phyloP scores from a whole-genome alignment of 192 early-diverging fungal genomes.

The Phlyctochytrium arcticum region DNA sequence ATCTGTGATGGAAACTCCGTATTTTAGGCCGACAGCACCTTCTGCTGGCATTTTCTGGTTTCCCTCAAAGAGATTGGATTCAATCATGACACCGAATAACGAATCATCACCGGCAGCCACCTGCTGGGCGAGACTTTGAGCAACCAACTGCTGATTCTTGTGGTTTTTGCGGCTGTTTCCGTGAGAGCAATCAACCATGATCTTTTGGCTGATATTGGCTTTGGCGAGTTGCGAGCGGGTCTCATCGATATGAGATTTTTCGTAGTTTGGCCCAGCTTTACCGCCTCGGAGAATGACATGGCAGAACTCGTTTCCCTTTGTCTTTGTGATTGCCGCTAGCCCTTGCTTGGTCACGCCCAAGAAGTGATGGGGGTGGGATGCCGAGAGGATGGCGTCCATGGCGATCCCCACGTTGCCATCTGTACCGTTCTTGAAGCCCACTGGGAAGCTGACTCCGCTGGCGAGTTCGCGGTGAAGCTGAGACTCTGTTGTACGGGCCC shows the following conservation, averaged over 20 bases:
- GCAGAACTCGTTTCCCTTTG: slow-evolving; percentile 72
- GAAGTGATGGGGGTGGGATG: slow-evolving; percentile 81
- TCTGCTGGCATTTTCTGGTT: slow-evolving; percentile 77
- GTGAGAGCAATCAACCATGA: slow-evolving; percentile 96
- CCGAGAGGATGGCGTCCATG: slow-evolving; percentile 82
- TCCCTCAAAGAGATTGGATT: slow-evolving; percentile 77
- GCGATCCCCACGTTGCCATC: slow-evolving; percentile 86
- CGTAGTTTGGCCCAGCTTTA: slow-evolving; percentile 84
- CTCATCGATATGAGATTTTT: slow-evolving; percentile 29
- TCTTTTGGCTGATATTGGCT: slow-evolving; percentile 54
- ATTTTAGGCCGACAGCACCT: slow-evolving; percentile 57
- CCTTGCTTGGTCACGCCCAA: slow-evolving; percentile 92
- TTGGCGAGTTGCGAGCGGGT: slow-evolving; percentile 55
- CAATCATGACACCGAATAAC: slow-evolving; percentile 90
- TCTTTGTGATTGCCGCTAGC: slow-evolving; percentile 85
- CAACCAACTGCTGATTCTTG: slow-evolving; percentile 77
- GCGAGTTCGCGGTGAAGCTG: slow-evolving; percentile 85
- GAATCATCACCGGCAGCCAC: slow-evolving; percentile 47
- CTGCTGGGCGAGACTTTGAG: slow-evolving; percentile 51
- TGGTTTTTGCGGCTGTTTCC: slow-evolving; percentile 90
- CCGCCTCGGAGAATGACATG: slow-evolving; percentile 91
- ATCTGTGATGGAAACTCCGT: slow-evolving; percentile 91
- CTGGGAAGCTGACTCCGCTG: slow-evolving; percentile 83
- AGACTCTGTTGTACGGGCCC: slow-evolving; percentile 89
- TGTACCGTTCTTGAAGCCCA: slow-evolving; percentile 93